These are phyloP conservation scores for Fusarium multiceps DNA, from an alignment of 2,329 filamentous ascomycete species.

Conservation along the genomic window DNA sequence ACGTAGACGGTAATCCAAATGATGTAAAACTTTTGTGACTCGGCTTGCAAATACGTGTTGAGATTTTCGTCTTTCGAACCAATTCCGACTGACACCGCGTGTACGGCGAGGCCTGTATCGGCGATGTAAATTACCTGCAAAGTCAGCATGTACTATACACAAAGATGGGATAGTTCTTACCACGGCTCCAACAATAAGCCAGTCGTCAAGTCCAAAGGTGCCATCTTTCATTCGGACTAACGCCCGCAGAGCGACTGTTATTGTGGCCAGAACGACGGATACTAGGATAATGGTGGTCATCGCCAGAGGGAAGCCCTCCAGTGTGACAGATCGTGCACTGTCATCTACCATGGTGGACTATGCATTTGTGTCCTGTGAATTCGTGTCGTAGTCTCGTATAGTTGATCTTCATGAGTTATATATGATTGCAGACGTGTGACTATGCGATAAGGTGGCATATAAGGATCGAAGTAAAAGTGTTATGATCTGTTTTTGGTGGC, in stretches of 20 bases:
- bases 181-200: not conserved
- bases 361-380: not conserved
- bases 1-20: conserved; percentile 14
- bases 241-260: not conserved
- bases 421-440: not conserved
- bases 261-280: not conserved
- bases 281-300: not conserved
- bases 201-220: not conserved
- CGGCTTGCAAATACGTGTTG: not conserved
- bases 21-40: conserved; percentile 9
- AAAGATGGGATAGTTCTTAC: not conserved
- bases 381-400: not conserved
- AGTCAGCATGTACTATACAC: too few species aligned
- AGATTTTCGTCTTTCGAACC: not conserved
- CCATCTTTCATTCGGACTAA: not conserved
- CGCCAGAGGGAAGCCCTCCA: not conserved
- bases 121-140: not conserved
- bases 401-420: not conserved
- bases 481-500: not conserved
- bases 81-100: not conserved
- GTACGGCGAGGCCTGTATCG: not conserved
- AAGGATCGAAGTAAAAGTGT: not conserved
- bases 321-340: not conserved
- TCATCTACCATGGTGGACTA: not conserved
- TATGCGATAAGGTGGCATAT: not conserved